Base-by-base conservation (phyloP, 2,329 filamentous ascomycete genomes). In the Calonectria pseudoreteaudii region DNA sequence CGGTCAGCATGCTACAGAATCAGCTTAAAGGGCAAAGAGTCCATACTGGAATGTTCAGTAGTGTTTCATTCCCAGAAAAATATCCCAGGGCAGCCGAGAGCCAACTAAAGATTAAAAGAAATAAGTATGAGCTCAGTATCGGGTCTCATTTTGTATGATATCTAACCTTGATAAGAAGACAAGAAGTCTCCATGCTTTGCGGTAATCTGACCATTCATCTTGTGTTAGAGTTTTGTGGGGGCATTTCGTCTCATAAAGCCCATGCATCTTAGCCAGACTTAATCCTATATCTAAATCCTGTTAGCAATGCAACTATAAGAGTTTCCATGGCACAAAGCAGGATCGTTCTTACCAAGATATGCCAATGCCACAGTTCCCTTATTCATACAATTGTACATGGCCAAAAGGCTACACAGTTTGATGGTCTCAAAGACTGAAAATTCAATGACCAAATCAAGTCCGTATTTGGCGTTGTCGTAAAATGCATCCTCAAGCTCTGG, bases 331-430 rank as follows among this genome's bases (percentile, higher is more conserved):
- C 8, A 5, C 4, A 34, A 9, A 23, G 1, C n/a, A n/a, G 50
- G 3, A 30, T 28, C 16, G 5, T 2, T 49, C 41, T 34, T 65
- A 58, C 66, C 66, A 26, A 47, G 64, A 28, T 74, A 76, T 18
- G 66, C 70, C 10, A 72, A 44, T 7, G 74, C 66, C 23, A 74
- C 69, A 14, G 64, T 72, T 28, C 66, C 66, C 56, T 74, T 76
- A 31, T 70, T 70, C 69, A 76, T 68, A 34, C 74, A 72, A 36
- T 76, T 76, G 18, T 70, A 76, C 72, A 67, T 58, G 7, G 74
- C 69, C 31, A 76, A 23, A 20, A 76, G 47, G 4, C 69, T 56
- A 49, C 72, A 76, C 9, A 68, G 66, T n/a, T 74, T 74, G 30
- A 74, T 72, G 16, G 74, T 53, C 18, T 72, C 58, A 20, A 70